Evolutionary conservation across 495 filamentous ascomycete genomes (phyloP).

Genomic region (Lasiosphaeria ovina): DNA sequence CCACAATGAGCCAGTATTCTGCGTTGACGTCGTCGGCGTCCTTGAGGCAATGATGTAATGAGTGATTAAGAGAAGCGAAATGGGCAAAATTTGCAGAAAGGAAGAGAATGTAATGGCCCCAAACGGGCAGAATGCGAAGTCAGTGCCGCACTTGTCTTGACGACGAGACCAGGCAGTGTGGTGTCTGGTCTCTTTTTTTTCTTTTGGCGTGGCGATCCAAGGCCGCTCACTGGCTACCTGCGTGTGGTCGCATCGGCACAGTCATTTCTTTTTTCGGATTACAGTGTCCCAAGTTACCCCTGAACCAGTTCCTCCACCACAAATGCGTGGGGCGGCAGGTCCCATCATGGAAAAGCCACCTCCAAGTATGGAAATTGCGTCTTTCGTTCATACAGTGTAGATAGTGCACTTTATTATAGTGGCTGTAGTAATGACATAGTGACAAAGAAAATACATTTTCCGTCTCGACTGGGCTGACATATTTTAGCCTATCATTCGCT

Average conservation of each 20-base stretch:
- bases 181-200: constrained; percentile 6
- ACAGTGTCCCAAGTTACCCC: constrained; percentile 12
- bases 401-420: no score
- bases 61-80: background rate
- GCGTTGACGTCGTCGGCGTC: background rate
- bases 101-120: background rate
- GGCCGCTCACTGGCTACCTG: constrained; percentile 11
- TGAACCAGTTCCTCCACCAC: constrained; percentile 5
- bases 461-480: no score
- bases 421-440: no score
- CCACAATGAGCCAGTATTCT: background rate
- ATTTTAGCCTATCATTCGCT: no score
- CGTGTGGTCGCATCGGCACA: constrained; percentile 5
- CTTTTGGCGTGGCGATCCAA: background rate
- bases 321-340: background rate
- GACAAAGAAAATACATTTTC: no score
- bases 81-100: background rate
- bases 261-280: constrained; percentile 14
- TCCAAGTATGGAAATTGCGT: no score
- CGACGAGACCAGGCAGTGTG: background rate
- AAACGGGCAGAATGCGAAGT: background rate
- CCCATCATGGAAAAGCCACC: no score
- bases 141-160: background rate
- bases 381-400: no score
- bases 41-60: background rate